Evolutionary conservation across 2,329 filamentous ascomycete species (phyloP).

Genomic region (Botrytis medusae): DNA sequence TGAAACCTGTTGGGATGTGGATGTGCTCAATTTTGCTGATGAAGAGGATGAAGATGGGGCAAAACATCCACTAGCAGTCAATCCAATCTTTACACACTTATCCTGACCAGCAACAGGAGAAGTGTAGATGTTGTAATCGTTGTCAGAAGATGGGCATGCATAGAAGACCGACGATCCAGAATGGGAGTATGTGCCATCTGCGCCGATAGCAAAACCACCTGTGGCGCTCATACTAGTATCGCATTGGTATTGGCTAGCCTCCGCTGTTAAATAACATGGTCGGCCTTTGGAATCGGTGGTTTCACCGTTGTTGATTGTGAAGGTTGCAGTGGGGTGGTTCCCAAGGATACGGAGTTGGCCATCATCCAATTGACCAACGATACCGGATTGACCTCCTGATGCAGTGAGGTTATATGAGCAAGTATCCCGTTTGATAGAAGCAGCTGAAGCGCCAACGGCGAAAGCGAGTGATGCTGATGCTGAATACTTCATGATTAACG

Average conservation of each 20-base stretch:
- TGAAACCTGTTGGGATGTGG: not conserved
- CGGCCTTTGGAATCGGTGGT: slow-evolving; percentile 57
- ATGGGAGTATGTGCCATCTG: slow-evolving; percentile 52
- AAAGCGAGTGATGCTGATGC: slow-evolving; percentile 4
- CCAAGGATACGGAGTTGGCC: slow-evolving; percentile 62
- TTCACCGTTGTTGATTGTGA: slow-evolving; percentile 54
- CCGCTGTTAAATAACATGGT: slow-evolving; percentile 52
- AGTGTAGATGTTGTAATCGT: slow-evolving; percentile 57
- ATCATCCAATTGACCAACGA: slow-evolving; percentile 58
- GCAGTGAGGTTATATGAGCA: slow-evolving; percentile 56
- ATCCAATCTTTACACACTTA: slow-evolving; percentile 51
- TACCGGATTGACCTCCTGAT: slow-evolving; percentile 50
- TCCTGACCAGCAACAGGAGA: slow-evolving; percentile 43
- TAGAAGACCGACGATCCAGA: slow-evolving; percentile 53
- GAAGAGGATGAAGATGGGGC: not conserved
- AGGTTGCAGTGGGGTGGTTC: slow-evolving; percentile 48
- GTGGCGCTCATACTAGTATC: slow-evolving; percentile 53
- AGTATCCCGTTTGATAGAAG: not conserved
- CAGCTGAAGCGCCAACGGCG: not conserved
- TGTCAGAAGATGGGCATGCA: slow-evolving; percentile 56
- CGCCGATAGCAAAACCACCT: slow-evolving; percentile 55
- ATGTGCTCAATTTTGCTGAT: not conserved
- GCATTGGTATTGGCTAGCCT: slow-evolving; percentile 40
- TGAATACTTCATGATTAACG: slow-evolving; percentile 17
- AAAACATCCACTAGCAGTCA: slow-evolving; percentile 46